Evolutionary conservation across 208 protist genomes (phyloP).

Genomic region (Leishmania gerbilli): DNA sequence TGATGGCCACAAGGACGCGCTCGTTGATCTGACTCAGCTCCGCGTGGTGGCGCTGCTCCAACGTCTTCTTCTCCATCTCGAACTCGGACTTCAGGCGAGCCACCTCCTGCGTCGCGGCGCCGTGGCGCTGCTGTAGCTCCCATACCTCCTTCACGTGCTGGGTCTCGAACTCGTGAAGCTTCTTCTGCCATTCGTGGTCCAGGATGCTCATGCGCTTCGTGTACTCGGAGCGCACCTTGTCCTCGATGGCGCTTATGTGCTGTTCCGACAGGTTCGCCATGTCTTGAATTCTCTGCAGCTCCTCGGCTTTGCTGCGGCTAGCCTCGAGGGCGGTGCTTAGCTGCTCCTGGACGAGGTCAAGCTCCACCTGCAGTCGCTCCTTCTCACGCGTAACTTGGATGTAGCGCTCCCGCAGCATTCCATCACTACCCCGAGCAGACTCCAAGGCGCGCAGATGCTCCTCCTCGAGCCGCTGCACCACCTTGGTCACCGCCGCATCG

Average conservation of each 20-base stretch:
- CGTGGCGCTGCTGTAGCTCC: conserved; percentile 50
- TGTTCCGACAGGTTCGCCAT: conserved; percentile 47
- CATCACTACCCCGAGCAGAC: conserved; percentile 59
- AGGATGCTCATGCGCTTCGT: conserved; percentile 52
- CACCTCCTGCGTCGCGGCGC: conserved; percentile 39
- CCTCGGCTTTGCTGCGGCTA: conserved; percentile 49
- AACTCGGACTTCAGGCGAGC: conserved; percentile 37
- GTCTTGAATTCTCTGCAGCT: conserved; percentile 44
- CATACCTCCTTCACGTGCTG: conserved; percentile 60
- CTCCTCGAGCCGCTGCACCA: conserved; percentile 64
- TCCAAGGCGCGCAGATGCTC: conserved; percentile 61
- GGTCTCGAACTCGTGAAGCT: conserved; percentile 63
- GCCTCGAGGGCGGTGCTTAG: conserved; percentile 43
- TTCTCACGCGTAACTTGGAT: conserved; percentile 62
- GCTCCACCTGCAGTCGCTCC: conserved; percentile 73
- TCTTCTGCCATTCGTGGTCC: conserved; percentile 71
- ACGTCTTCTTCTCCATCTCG: conserved; percentile 52
- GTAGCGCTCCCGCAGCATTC: conserved; percentile 64
- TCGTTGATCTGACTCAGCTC: conserved; percentile 86
- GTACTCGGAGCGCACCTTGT: conserved; percentile 51
- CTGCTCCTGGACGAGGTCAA: conserved; percentile 67
- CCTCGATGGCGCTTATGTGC: conserved; percentile 59
- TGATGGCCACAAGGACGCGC: conserved; percentile 76
- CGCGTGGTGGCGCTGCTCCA: conserved; percentile 78
- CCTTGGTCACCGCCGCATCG: conserved; percentile 68